Evolutionary conservation across 352 stramenopile genomes (phyloP).

Genomic region (Pythium aristosporum): DNA sequence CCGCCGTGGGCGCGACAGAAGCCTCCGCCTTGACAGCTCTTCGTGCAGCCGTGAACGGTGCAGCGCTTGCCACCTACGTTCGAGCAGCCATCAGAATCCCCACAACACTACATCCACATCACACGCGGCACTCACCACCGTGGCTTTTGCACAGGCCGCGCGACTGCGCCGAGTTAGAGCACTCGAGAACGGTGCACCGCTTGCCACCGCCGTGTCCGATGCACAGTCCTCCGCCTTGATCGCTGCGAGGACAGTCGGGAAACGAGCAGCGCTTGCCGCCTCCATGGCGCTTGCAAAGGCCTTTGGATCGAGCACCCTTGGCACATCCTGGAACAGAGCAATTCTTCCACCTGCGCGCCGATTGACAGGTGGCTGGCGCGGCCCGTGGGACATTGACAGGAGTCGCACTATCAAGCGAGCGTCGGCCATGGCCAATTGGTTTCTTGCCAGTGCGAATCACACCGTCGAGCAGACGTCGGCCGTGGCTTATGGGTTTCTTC

Average conservation of each 20-base stretch:
- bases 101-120: not conserved
- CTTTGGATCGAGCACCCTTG: slow-evolving; percentile 76
- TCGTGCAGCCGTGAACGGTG: slow-evolving; percentile 46
- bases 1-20: slow-evolving; percentile 65
- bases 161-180: slow-evolving; percentile 82
- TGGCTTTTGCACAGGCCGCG: slow-evolving; percentile 85
- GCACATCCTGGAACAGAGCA: slow-evolving; percentile 65
- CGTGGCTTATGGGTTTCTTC: slow-evolving; percentile 16
- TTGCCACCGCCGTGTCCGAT: slow-evolving; percentile 78
- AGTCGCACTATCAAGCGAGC: slow-evolving; percentile 12
- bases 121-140: slow-evolving; percentile 43
- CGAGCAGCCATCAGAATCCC: not conserved
- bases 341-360: slow-evolving; percentile 63
- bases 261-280: slow-evolving; percentile 77
- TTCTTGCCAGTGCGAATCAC: slow-evolving; percentile 5
- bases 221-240: slow-evolving; percentile 84
- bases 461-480: slow-evolving; percentile 8
- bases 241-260: slow-evolving; percentile 55
- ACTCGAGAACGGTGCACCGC: slow-evolving; percentile 53
- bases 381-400: not conserved
- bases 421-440: slow-evolving; percentile 12
- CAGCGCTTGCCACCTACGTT: slow-evolving; percentile 67
- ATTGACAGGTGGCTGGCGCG: slow-evolving; percentile 12
- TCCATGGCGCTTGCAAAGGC: slow-evolving; percentile 84
- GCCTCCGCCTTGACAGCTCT: slow-evolving; percentile 71